Conservation (phyloP, 352 stramenopile genomes). For the Ophiocytium majus region DNA sequence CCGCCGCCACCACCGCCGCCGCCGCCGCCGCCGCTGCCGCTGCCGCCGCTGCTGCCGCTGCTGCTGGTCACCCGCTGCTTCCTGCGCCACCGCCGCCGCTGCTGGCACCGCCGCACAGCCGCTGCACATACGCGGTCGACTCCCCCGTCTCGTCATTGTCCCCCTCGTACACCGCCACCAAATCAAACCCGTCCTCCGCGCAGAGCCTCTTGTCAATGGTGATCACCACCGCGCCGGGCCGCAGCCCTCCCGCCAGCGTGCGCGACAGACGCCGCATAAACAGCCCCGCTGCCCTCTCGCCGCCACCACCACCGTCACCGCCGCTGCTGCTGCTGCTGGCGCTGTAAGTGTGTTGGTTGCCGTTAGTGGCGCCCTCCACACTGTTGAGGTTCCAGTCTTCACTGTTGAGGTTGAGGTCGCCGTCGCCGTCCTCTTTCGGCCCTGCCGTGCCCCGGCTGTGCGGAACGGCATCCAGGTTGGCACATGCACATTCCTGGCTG, state of each 20-base stretch:
- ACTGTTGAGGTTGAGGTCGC: no score
- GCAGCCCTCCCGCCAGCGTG: neutral
- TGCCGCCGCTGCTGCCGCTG: neutral
- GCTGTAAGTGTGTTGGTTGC: no score
- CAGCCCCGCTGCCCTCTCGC: no score
- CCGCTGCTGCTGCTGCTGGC: no score
- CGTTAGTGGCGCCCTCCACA: no score
- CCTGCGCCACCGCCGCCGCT: neutral
- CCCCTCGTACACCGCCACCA: neutral
- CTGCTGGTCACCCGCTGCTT: neutral
- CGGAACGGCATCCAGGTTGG: no score
- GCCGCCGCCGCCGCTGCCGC: neutral
- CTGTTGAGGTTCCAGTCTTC: no score
- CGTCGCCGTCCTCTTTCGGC: no score
- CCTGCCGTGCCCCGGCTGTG: no score
- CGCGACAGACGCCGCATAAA: neutral
- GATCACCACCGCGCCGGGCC: neutral
- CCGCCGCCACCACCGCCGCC: neutral
- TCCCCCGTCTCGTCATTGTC: neutral
- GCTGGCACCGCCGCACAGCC: neutral
- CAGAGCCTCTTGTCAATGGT: neutral
- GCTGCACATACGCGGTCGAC: neutral
- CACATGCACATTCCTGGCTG: no score
- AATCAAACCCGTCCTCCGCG: slow-evolving; percentile 4
- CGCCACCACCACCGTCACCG: no score